Conservation (phyloP, 495 filamentous ascomycete genomes). For the Penicillium steckii region DNA sequence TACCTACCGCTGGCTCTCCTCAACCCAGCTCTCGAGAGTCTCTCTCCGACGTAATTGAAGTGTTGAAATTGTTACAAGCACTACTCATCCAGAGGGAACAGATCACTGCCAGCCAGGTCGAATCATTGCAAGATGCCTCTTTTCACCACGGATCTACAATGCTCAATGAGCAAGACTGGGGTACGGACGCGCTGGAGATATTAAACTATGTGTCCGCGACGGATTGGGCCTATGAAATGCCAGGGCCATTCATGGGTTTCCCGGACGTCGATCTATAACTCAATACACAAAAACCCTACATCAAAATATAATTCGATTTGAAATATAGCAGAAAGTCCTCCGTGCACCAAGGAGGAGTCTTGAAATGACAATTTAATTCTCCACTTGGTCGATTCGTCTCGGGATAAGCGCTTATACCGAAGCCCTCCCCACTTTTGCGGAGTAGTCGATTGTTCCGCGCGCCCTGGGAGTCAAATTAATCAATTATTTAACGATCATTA, state of each 20-base stretch:
- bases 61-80: neutral
- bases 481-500: neutral
- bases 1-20: neutral
- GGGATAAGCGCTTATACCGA: constrained; percentile 2
- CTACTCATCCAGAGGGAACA: neutral
- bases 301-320: too few species aligned
- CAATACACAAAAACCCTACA: too few species aligned
- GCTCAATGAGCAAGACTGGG: neutral
- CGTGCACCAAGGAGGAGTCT: too few species aligned
- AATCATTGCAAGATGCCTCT: neutral
- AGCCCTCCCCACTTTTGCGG: neutral
- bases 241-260: constrained; percentile 5
- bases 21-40: neutral
- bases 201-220: constrained; percentile 7
- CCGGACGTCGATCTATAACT: neutral
- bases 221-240: constrained; percentile 3
- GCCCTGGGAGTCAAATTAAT: too few species aligned
- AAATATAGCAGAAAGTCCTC: too few species aligned
- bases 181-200: neutral
- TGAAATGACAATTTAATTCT: too few species aligned
- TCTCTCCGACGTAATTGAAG: neutral
- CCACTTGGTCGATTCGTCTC: neutral
- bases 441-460: neutral
- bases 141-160: neutral
- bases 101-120: neutral